phyloP scores from a whole-genome alignment of 2,329 filamentous ascomycete genomes.

The Monosporascus sp. region DNA sequence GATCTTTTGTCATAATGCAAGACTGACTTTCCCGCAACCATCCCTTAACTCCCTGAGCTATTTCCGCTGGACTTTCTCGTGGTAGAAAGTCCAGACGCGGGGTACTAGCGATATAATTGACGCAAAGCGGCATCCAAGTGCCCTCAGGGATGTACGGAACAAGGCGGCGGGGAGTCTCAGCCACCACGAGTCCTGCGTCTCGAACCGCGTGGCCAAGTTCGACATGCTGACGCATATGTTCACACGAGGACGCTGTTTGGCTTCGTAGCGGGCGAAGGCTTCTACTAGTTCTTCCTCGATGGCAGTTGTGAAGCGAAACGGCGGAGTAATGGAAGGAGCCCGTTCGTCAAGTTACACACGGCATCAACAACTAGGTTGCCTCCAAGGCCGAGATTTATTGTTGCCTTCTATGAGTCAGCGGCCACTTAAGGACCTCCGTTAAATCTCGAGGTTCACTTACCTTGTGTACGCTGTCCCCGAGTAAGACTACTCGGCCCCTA shows the following conservation, averaged over 20 bases:
- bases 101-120: not conserved
- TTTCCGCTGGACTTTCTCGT: too few species aligned
- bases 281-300: constrained; percentile 9
- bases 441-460: constrained; percentile 1
- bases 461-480: constrained; percentile 13
- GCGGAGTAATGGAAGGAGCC: constrained; percentile 11
- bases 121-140: not conserved
- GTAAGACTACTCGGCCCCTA: constrained; percentile 8
- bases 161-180: not conserved
- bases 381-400: constrained; percentile 13
- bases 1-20: too few species aligned
- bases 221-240: constrained; percentile 10
- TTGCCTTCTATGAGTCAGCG: constrained; percentile 7
- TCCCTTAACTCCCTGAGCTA: too few species aligned
- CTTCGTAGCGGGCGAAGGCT: constrained; percentile 13
- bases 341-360: constrained; percentile 10
- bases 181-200: constrained; percentile 20
- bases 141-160: constrained; percentile 6
- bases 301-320: constrained; percentile 4
- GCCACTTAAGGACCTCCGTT: not conserved
- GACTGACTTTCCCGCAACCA: too few species aligned
- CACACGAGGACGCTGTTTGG: constrained; percentile 15
- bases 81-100: not conserved
- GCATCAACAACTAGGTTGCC: constrained; percentile 12
- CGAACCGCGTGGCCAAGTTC: constrained; percentile 17